Conservation (phyloP, 2,329 filamentous ascomycete genomes). For the Ciborinia camelliae region DNA sequence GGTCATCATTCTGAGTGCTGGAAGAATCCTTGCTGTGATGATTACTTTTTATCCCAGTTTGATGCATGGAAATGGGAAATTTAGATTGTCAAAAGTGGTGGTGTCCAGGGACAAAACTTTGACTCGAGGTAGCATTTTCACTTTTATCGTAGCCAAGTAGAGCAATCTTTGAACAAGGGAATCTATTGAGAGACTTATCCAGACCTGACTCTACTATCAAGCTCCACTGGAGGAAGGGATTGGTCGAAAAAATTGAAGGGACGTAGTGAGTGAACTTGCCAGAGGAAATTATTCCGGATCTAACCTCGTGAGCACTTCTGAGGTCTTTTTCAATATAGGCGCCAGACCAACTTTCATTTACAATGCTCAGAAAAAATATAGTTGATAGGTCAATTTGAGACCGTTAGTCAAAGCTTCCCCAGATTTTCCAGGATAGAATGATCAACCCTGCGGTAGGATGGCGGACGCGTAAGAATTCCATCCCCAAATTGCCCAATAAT, state of each 20-base stretch:
- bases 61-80: background rate
- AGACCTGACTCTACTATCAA: background rate
- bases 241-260: background rate
- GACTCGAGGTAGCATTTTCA: background rate
- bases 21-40: background rate
- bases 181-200: background rate
- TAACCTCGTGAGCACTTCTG: background rate
- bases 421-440: background rate
- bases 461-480: background rate
- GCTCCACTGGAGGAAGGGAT: background rate
- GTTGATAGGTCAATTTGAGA: background rate
- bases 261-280: background rate
- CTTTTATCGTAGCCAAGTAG: background rate
- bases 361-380: background rate
- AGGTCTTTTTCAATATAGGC: background rate
- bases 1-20: constrained; percentile 7
- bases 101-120: background rate
- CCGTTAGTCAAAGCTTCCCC: constrained; percentile 3
- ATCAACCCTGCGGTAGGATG: no score
- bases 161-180: background rate
- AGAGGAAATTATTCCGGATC: constrained; percentile 5
- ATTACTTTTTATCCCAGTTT: background rate
- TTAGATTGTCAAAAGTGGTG: background rate
- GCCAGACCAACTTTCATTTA: background rate
- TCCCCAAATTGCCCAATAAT: background rate